Evolutionary conservation across 2,329 filamentous ascomycete species (phyloP).

Genomic region (Calonectria pauciramosa): DNA sequence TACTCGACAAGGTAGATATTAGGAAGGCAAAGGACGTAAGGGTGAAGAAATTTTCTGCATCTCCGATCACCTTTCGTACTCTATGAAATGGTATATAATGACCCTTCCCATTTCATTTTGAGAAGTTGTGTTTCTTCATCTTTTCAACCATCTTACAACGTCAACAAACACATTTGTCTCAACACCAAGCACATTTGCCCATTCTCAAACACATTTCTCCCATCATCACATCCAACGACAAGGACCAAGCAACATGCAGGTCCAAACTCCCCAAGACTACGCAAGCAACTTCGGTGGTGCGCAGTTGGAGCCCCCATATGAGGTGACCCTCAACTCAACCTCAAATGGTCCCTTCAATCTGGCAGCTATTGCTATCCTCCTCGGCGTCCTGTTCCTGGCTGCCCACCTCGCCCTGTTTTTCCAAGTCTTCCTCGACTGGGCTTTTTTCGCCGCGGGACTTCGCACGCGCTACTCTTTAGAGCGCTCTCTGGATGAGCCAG

Average conservation of each 20-base stretch:
- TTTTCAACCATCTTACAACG: not conserved
- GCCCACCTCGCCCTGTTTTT: not conserved
- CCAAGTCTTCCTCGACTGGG: not conserved
- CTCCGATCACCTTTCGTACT: not conserved
- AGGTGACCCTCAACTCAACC: not conserved
- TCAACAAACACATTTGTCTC: not conserved
- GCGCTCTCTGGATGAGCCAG: not conserved
- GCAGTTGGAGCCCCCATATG: not conserved
- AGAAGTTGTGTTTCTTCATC: not conserved
- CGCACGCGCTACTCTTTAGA: not conserved
- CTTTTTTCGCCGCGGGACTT: not conserved
- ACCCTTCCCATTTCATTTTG: not conserved
- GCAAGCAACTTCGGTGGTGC: not conserved
- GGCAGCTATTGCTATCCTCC: not conserved
- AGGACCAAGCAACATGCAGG: not conserved
- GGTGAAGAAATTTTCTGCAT: not conserved
- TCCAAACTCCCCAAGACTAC: not conserved
- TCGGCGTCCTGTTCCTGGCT: not conserved
- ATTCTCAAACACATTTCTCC: no score
- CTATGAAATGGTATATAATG: not conserved
- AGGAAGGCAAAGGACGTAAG: not conserved
- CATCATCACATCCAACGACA: not conserved
- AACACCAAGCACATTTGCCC: not conserved
- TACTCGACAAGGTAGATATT: not conserved
- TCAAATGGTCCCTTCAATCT: not conserved